These are phyloP conservation scores for Euphorbia lathyris DNA, from an alignment of 345 rosid genomes.

Conservation along the genomic window DNA sequence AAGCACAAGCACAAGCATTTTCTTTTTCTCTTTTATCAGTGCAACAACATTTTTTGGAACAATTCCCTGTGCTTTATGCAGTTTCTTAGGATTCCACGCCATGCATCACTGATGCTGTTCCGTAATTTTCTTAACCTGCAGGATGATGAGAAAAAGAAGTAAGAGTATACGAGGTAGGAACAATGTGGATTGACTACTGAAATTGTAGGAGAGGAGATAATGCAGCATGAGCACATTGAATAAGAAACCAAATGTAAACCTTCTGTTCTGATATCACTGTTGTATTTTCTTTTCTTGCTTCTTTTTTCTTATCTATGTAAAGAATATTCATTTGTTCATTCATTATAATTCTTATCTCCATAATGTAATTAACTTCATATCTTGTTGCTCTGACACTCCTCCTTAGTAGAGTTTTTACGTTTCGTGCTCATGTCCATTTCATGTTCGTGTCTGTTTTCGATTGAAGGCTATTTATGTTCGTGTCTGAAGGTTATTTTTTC, in stretches of 20 bases:
- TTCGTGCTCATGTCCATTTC: too few species aligned
- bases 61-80: too few species aligned
- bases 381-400: too few species aligned
- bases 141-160: conserved; percentile 48
- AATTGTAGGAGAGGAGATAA: background rate
- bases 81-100: too few species aligned
- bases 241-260: background rate
- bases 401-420: too few species aligned
- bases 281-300: background rate
- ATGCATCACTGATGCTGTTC: background rate
- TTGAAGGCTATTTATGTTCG: too few species aligned
- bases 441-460: too few species aligned
- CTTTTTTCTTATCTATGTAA: conserved; percentile 4
- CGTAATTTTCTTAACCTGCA: conserved; percentile 18
- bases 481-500: too few species aligned
- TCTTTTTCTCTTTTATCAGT: conserved; percentile 6
- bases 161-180: conserved; percentile 15
- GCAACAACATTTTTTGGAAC: background rate
- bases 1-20: conserved; percentile 30
- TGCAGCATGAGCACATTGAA: background rate
- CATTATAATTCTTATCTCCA: background rate
- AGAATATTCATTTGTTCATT: background rate
- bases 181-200: background rate
- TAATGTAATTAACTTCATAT: background rate
- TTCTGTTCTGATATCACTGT: conserved; percentile 1